Conservation (phyloP, 1,284 basidiomycete genomes). For the Cryptococcus sp. region DNA sequence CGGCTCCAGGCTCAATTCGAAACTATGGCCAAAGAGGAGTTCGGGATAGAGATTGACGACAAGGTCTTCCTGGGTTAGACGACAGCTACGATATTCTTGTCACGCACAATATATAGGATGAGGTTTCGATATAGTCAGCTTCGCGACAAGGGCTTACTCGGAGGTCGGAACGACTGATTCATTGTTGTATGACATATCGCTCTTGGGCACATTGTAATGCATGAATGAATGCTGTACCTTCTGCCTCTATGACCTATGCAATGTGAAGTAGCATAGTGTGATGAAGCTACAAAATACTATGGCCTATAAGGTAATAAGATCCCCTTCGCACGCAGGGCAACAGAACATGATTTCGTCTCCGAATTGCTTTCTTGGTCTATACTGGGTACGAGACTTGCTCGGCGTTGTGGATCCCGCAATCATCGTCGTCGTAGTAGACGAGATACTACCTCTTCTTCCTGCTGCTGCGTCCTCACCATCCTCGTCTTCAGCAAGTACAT, state of each 20-base stretch:
- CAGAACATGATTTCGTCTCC: conserved; percentile 54
- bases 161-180: no score
- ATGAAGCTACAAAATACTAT: background rate
- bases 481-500: conserved; percentile 14
- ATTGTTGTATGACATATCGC: no score
- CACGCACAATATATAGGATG: no score
- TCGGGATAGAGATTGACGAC: conserved; percentile 57
- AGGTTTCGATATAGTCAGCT: no score
- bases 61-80: conserved; percentile 49
- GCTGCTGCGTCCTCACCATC: conserved; percentile 4
- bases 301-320: conserved; percentile 45
- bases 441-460: background rate
- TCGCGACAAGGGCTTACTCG: no score
- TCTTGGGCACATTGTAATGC: no score
- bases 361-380: conserved; percentile 37
- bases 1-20: conserved; percentile 50
- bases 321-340: conserved; percentile 51
- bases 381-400: background rate
- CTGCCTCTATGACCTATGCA: no score
- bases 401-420: background rate
- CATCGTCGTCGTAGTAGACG: background rate
- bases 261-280: no score
- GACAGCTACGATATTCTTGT: no score
- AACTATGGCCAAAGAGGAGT: conserved; percentile 55
- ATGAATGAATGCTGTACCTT: no score